phyloP scores from a whole-genome alignment of 2,329 filamentous ascomycete species.

The Stagonosporopsis vannaccii region DNA sequence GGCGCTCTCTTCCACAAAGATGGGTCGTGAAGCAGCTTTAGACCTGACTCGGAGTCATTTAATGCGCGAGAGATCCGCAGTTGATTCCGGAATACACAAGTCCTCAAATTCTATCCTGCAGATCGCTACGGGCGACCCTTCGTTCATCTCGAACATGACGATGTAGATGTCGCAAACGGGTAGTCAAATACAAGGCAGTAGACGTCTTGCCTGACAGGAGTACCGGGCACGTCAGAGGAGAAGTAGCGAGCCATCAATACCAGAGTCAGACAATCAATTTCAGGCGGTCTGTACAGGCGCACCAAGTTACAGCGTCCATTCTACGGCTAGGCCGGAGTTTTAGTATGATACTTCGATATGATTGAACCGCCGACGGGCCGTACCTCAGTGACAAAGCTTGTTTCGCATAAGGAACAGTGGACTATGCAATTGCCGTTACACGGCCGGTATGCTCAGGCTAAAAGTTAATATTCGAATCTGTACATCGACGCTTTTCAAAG shows the following conservation, averaged over 20 bases:
- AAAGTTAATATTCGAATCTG: background rate
- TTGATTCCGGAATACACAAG: no score
- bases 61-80: background rate
- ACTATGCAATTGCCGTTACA: background rate
- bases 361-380: background rate
- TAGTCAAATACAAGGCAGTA: no score
- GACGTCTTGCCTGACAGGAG: no score
- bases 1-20: background rate
- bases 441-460: background rate
- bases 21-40: background rate
- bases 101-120: background rate
- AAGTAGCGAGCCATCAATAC: no score
- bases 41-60: background rate
- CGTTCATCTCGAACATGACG: no score
- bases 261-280: no score
- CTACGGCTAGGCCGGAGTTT: no score
- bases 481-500: no score
- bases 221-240: no score
- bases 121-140: background rate
- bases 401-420: background rate
- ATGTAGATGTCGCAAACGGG: no score
- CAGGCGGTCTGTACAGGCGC: constrained; percentile 14
- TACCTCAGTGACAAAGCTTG: background rate
- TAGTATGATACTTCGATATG: no score
- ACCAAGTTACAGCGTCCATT: no score